A percentile compares a stretch with the other conserved stretches of the same genome.
These are phyloP conservation scores for Sclerotinia borealis DNA, from an alignment of 2,329 filamentous ascomycete species.

Conservation along the genomic window DNA sequence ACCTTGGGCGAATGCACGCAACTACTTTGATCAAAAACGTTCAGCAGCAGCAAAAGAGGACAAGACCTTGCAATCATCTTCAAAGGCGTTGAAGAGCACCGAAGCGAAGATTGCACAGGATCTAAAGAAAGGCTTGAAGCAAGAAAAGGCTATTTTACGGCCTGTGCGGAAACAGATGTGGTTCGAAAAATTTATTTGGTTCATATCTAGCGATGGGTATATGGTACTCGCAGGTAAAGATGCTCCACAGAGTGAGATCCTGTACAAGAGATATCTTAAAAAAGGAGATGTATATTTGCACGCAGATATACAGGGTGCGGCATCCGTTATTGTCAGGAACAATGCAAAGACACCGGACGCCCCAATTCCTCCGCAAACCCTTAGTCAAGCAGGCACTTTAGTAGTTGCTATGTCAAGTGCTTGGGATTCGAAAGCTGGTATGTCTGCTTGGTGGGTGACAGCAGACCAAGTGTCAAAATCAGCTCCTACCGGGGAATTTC, in stretches of 20 bases:
- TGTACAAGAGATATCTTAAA: constrained; percentile 81
- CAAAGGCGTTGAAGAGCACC: constrained; percentile 78
- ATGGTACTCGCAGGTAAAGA: constrained; percentile 86
- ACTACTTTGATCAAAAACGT: constrained; percentile 88
- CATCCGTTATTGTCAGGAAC: constrained; percentile 87
- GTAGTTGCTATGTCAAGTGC: constrained; percentile 80
- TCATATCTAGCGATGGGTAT: constrained; percentile 92
- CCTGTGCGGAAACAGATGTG: constrained; percentile 79
- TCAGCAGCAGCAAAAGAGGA: constrained; percentile 79
- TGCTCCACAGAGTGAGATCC: constrained; percentile 78
- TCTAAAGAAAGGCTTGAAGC: constrained; percentile 80
- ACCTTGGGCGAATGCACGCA: constrained; percentile 82
- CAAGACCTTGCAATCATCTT: constrained; percentile 76
- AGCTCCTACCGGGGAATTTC: constrained; percentile 69
- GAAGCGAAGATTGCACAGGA: constrained; percentile 84
- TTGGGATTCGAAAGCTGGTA: constrained; percentile 94
- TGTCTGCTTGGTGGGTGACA: constrained; percentile 94
- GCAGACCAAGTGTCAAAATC: constrained; percentile 88
- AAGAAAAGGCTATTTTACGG: constrained; percentile 82
- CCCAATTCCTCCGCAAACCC: constrained; percentile 83
- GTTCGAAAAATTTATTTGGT: constrained; percentile 98
- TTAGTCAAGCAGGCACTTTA: constrained; percentile 83
- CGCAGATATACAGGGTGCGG: constrained; percentile 78
- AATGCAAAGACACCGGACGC: constrained; percentile 69
- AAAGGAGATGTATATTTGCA: constrained; percentile 91